Conservation (phyloP, 768 basidiomycete genomes). For the Imleria badia region DNA sequence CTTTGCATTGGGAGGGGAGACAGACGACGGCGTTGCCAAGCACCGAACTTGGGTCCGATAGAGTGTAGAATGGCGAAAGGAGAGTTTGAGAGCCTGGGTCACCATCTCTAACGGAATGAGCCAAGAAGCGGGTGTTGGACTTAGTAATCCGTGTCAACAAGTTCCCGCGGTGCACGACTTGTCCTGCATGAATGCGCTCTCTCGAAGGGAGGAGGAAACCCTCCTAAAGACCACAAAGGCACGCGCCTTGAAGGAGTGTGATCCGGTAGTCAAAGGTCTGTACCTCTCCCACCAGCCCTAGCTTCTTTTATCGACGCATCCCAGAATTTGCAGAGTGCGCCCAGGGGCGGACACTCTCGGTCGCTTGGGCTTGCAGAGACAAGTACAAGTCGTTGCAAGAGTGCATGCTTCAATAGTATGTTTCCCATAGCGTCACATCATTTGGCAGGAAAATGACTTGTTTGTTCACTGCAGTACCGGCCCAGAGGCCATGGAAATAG, state of each 20-base stretch:
- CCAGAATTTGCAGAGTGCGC: constrained; percentile 86
- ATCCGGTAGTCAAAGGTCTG: constrained; percentile 66
- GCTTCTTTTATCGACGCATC: background rate
- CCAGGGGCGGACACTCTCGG: constrained; percentile 74
- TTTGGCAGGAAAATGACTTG: background rate
- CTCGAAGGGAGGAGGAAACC: constrained; percentile 84
- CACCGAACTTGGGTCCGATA: constrained; percentile 34
- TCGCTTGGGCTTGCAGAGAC: constrained; percentile 80
- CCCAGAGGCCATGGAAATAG: constrained; percentile 68
- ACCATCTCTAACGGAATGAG: constrained; percentile 5
- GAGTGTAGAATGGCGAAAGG: constrained; percentile 8
- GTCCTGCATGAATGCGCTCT: constrained; percentile 74
- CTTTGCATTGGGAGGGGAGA: constrained; percentile 30
- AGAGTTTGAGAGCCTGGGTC: constrained; percentile 11
- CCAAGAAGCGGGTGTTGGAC: background rate
- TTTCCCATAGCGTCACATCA: constrained; percentile 4
- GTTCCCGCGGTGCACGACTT: constrained; percentile 5
- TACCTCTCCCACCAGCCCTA: background rate
- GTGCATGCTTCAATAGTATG: constrained; percentile 81
- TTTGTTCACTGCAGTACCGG: constrained; percentile 50
- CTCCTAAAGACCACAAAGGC: constrained; percentile 81
- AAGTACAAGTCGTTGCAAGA: constrained; percentile 69
- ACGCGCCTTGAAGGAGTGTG: constrained; percentile 76
- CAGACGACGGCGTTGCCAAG: constrained; percentile 47
- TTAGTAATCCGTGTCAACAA: constrained; percentile 6